Evolutionary conservation across 2,329 filamentous ascomycete genomes (phyloP), one percentile per base, ranked within the genome.

Genomic region (Cordyceps tenuipes): DNA sequence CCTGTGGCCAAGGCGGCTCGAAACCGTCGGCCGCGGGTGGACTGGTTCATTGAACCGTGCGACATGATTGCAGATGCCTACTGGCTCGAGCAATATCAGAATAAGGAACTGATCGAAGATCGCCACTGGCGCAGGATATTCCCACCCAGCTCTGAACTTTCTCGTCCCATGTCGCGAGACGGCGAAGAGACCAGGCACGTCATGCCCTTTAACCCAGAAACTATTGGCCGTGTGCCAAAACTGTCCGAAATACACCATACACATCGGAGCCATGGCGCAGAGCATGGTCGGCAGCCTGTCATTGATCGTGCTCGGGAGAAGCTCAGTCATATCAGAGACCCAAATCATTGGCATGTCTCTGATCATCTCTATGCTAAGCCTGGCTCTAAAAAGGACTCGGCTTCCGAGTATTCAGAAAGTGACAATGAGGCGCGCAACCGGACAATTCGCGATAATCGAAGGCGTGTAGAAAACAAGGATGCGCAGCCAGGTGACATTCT

Each of bases 41-140:
- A 96, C 68, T 97, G 94, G 94, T 81, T 84, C 44, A 84, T 92
- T 19, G 84, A 88, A 49, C 90, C 93, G 0, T 86, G 89, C 60
- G 92, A 97, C 70, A 81, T 97, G 71, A 77, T 97, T 51, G 92
- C 92, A 5, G 94, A 99, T 75, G 81, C 88, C 1, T 90, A 92
- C 68, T 99, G 94, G 94, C 76, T 95, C 23, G 91, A 97, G 70
- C 86, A 92, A 67, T 84, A 82, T 36, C 79, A 87, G 61, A 91
- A 97, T 72, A 95, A 92, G 70, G 81, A 80, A 57, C 78, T 91
- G 31, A 87, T 96, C 47, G 89, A 96, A 69, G 89, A 96, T 71
- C 84, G 86, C 15, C 78, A 90, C 67, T 91, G 91, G 68, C 81
- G 83, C 52, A 86, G 82, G 61, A 83, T 97, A 15, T 95, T 89